Evolutionary conservation across 2,329 filamentous ascomycete genomes (phyloP), one percentile per base, ranked within the genome.

Genomic region (Sarocladium brachiariae): DNA sequence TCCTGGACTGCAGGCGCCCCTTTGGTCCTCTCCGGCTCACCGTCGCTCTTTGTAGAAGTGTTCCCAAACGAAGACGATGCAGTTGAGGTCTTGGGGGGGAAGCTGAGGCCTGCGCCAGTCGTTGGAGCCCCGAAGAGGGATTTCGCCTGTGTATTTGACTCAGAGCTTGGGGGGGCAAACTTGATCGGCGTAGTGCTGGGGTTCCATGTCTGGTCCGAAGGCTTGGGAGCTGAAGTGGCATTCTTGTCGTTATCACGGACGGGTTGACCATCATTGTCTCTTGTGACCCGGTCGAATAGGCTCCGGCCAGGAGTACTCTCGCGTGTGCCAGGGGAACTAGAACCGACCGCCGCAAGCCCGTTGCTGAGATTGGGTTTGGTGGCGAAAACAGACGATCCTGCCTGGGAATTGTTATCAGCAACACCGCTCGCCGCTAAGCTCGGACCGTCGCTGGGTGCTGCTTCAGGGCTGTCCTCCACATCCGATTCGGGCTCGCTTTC

Each of bases 281-380:
- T 76, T 4, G 70, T 74, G 7, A 81, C 70, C 30, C 78, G 74
- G 34, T 80, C 78, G 55, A 81, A 81, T 13, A 81, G 59, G 59
- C 78, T 80, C 41, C 70, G 69, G 18, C 69, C 71, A 19, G 74
- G 67, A 2, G 69, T 71, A 52, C 67, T 70, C 37, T 74, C 72
- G 3, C 71, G 68, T 2, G 68, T 73, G 5, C 69, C 71, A 8
- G 71, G 68, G 2, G 62, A 62, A 54, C 64, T 70, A 2, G 70
- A 70, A 5, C 49, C 56, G 21, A 52, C 58, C n/a, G 56, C 54
- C 10, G 43, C 55, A 37, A 58, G 52, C 14, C 57, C 59, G 55
- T 57, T 4, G 58, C 53, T 16, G 59, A 56, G 10, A 61, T 60
- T 19, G 68, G 63, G 21, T 56, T 72, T 61, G 25, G 53, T 55